Percentiles rank a stretch among this genome's conserved stretches.
phyloP scores from a whole-genome alignment of 495 filamentous ascomycete genomes.

The Staphylotrichum longicolle region DNA sequence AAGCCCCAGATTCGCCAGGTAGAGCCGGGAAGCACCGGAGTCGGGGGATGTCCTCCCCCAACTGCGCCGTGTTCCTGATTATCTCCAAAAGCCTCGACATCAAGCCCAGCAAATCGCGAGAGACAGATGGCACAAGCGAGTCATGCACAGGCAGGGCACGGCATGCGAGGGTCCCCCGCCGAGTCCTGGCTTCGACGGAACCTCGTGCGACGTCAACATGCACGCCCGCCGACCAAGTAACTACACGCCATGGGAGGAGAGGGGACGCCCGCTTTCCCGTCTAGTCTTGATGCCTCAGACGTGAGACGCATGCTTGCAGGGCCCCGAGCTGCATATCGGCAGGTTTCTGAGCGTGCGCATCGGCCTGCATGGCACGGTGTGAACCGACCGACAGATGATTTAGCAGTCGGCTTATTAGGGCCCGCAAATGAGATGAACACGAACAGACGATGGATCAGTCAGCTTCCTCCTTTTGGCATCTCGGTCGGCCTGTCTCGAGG shows the following conservation, averaged over 20 bases:
- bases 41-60: neutral
- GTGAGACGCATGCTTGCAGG: constrained; percentile 20
- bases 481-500: too few species aligned
- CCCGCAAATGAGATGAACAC: too few species aligned
- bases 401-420: too few species aligned
- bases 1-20: too few species aligned
- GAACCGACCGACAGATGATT: neutral
- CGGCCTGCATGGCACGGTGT: constrained; percentile 2
- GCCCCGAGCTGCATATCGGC: constrained; percentile 1
- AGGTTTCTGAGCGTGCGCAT: neutral
- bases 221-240: neutral
- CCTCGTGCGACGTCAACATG: constrained; percentile 3
- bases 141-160: constrained; percentile 2
- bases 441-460: too few species aligned
- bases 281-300: constrained; percentile 17
- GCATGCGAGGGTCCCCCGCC: constrained; percentile 7
- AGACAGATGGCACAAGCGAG: constrained; percentile 10
- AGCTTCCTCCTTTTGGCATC: too few species aligned
- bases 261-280: constrained; percentile 10
- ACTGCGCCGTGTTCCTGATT: neutral
- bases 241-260: neutral
- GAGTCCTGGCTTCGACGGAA: neutral
- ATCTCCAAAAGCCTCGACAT: neutral
- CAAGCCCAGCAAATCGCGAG: neutral
- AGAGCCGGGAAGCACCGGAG: neutral